Evolutionary conservation across 2,329 filamentous ascomycete species (phyloP).

Genomic region (Colletotrichum sp.): DNA sequence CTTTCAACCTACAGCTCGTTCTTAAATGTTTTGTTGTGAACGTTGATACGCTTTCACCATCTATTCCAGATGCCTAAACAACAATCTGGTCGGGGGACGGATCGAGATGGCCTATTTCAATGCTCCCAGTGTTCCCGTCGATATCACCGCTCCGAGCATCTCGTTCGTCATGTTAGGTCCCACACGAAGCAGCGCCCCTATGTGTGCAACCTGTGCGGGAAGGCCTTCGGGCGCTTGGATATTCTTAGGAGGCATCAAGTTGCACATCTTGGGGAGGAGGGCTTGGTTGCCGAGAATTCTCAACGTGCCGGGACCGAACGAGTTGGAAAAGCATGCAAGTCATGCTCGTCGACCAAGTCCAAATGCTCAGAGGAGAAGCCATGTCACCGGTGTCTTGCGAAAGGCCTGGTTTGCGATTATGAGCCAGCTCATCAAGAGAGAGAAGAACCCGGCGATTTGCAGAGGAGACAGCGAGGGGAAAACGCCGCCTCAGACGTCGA

Average conservation of each 20-base stretch:
- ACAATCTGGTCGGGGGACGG: too few species aligned
- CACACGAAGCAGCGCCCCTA: constrained; percentile 1
- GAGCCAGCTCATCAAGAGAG: not conserved
- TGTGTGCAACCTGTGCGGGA: not conserved
- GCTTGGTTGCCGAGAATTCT: not conserved
- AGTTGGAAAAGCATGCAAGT: not conserved
- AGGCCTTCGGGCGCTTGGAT: not conserved
- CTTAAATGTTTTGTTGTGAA: not conserved
- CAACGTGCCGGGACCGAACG: not conserved
- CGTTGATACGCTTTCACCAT: not conserved
- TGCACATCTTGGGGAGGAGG: not conserved
- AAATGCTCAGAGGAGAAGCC: constrained; percentile 1
- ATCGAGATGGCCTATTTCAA: not conserved
- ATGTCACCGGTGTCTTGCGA: not conserved
- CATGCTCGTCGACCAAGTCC: not conserved
- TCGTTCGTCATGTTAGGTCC: not conserved
- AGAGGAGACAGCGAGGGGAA: not conserved
- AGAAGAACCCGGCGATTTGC: not conserved
- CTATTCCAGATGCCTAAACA: not conserved
- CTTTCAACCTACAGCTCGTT: not conserved
- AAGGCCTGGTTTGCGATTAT: not conserved
- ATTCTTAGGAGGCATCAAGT: not conserved
- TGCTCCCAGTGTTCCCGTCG: not conserved
- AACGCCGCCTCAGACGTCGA: not conserved
- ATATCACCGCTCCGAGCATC: not conserved